Evolutionary conservation across 1,284 basidiomycete species (phyloP).

Genomic region (Dichomitus squalens): DNA sequence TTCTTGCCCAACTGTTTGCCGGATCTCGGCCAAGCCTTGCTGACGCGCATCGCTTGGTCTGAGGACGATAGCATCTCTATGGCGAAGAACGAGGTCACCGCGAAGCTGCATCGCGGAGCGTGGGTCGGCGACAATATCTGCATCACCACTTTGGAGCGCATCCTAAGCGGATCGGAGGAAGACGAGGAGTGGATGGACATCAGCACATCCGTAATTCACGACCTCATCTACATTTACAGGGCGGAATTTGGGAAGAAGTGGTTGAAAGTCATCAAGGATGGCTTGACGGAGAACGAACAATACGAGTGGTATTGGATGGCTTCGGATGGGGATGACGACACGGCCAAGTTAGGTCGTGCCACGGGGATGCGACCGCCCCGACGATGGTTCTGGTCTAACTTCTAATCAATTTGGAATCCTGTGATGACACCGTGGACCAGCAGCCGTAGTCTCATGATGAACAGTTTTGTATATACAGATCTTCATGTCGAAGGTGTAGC

Average conservation of each 20-base stretch:
- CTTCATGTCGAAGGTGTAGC: too few species aligned
- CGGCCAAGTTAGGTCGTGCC: too few species aligned
- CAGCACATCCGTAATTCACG: background rate
- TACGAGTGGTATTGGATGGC: background rate
- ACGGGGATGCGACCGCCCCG: too few species aligned
- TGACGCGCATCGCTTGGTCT: too few species aligned
- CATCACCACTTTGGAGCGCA: slow-evolving; percentile 3
- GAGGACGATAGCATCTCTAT: background rate
- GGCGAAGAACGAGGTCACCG: background rate
- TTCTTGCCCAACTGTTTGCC: too few species aligned
- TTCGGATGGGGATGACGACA: too few species aligned
- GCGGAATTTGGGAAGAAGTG: background rate
- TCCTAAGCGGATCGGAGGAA: background rate
- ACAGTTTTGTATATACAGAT: too few species aligned
- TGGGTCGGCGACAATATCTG: slow-evolving; percentile 7
- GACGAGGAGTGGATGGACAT: slow-evolving; percentile 4
- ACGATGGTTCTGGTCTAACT: too few species aligned
- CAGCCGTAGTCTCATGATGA: too few species aligned
- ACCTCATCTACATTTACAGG: background rate
- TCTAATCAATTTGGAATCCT: too few species aligned
- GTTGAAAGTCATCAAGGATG: background rate
- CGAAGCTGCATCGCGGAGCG: background rate
- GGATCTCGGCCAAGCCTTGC: slow-evolving; percentile 3
- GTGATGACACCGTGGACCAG: too few species aligned
- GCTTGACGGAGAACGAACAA: background rate